A percentile compares a stretch with the other conserved stretches of the same genome.
phyloP scores from a whole-genome alignment of 228 moss, liverwort and hornwort genomes.

The Sphagnum fallax region DNA sequence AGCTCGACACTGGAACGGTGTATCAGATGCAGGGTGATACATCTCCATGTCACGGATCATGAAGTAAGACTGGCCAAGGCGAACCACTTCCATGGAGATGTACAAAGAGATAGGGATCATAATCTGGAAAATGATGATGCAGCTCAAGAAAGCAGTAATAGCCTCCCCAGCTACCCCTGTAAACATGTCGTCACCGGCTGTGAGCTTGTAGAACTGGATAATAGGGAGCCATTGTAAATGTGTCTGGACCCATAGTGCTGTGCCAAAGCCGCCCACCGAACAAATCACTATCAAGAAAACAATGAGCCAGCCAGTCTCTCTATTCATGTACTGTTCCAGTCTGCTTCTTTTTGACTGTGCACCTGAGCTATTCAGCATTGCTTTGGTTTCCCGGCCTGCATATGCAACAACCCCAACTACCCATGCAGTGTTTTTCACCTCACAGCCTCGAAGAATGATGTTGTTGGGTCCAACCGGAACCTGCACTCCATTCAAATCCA shows the following conservation, averaged over 20 bases:
- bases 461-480: slow-evolving; percentile 69
- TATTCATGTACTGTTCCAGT: slow-evolving; percentile 72
- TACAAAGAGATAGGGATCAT: slow-evolving; percentile 91
- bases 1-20: slow-evolving; percentile 72
- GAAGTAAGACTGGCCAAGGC: slow-evolving; percentile 78
- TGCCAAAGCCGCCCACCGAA: slow-evolving; percentile 65
- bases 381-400: slow-evolving; percentile 84
- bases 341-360: slow-evolving; percentile 83
- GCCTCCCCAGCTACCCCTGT: slow-evolving; percentile 67
- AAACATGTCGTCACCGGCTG: slow-evolving; percentile 28
- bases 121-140: slow-evolving; percentile 78
- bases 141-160: slow-evolving; percentile 60
- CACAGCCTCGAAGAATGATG: slow-evolving; percentile 79
- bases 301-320: slow-evolving; percentile 68
- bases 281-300: slow-evolving; percentile 54
- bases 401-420: slow-evolving; percentile 81
- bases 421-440: slow-evolving; percentile 88
- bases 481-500: slow-evolving; percentile 57
- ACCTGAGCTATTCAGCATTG: slow-evolving; percentile 85
- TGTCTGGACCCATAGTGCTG: slow-evolving; percentile 57
- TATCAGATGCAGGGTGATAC: slow-evolving; percentile 56
- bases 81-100: slow-evolving; percentile 92
- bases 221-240: slow-evolving; percentile 25
- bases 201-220: slow-evolving; percentile 52
- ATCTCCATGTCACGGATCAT: slow-evolving; percentile 69